Evolutionary conservation across 306 rosid species (phyloP), one percentile per base, ranked within the genome.

Genomic region (Spatholobus suberectus): DNA sequence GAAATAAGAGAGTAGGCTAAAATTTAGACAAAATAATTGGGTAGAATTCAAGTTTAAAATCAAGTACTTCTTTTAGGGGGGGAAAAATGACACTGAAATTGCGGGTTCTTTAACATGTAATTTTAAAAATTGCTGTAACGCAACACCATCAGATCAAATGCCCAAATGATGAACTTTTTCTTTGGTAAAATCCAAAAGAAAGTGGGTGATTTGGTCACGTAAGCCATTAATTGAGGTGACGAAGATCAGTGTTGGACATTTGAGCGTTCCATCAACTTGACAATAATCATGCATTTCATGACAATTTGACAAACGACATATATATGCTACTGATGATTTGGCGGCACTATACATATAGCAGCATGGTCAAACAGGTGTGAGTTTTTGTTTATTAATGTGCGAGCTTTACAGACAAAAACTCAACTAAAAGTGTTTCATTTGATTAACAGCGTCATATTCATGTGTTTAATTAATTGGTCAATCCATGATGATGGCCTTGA

Each of bases 381-480:
- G 35, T 68, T 79, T 82, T 85, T 85, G 81, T 82, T 66, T 69
- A 79, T 61, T 61, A 35, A 58, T 74, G n/a, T 76, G 29, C 47
- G 23, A 78, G 65, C 83, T 78, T 81, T 82, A 76, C 77, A 75
- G 81, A 81, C 74, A 86, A 52, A 84, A 77, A 69, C 70, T 81
- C 79, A 79, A 69, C 79, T 17, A 9, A 32, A 70, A 81, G 63
- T 75, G 76, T 11, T 47, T 32, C 73, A 34, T 55, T 83, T 77
- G 51, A 83, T 86, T 52, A 70, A 37, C 20, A 46, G 20, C 57
- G 77, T 62, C 78, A 23, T 63, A 34, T 46, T 35, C 21, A 44
- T 71, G 65, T 15, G 41, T 58, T 70, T 71, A 63, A 34, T 34
- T 79, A 49, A 43, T 44, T 57, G 20, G 23, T 29, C 52, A 65